Conservation (phyloP, 306 rosid species). For the Crotalaria pallida region DNA sequence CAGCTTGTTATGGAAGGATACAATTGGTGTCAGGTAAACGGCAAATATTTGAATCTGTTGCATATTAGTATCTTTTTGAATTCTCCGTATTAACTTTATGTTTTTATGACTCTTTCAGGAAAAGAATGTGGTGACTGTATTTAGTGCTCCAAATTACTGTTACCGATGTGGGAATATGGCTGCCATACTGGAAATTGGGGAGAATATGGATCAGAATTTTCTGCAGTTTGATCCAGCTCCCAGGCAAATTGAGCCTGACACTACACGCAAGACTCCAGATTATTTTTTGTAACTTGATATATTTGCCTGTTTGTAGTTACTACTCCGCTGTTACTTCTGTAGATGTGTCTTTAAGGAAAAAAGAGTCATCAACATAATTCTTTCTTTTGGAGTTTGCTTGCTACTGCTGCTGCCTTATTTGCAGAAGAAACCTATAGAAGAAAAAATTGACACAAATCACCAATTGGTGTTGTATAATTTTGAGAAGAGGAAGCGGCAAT, state of each 20-base stretch:
- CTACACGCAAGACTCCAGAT: conserved; percentile 97
- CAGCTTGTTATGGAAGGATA: conserved; percentile 99
- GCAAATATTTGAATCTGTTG: background rate
- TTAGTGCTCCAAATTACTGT: conserved; percentile 98
- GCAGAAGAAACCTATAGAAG: conserved; percentile 49
- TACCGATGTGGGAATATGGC: conserved; percentile 99
- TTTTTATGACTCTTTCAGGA: conserved; percentile 47
- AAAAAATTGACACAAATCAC: conserved; percentile 41
- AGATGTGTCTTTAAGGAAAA: conserved; percentile 62
- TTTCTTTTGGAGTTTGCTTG: conserved; percentile 57
- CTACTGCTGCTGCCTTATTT: conserved; percentile 47
- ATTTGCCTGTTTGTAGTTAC: conserved; percentile 45
- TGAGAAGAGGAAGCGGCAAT: conserved; percentile 51
- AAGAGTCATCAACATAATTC: conserved; percentile 64
- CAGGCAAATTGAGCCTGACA: conserved; percentile 94
- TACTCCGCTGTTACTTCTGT: conserved; percentile 47
- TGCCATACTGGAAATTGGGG: conserved; percentile 93
- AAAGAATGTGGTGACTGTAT: conserved; percentile 92
- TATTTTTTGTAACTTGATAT: conserved; percentile 79
- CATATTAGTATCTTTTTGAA: background rate
- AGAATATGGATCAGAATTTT: conserved; percentile 95
- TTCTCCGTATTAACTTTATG: conserved; percentile 6
- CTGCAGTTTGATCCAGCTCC: conserved; percentile 99
- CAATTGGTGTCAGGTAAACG: conserved; percentile 94
- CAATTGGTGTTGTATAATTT: conserved; percentile 75